Evolutionary conservation across 208 protist genomes (phyloP), one percentile per base, ranked within the genome.

Genomic region (Leishmania mexicana): DNA sequence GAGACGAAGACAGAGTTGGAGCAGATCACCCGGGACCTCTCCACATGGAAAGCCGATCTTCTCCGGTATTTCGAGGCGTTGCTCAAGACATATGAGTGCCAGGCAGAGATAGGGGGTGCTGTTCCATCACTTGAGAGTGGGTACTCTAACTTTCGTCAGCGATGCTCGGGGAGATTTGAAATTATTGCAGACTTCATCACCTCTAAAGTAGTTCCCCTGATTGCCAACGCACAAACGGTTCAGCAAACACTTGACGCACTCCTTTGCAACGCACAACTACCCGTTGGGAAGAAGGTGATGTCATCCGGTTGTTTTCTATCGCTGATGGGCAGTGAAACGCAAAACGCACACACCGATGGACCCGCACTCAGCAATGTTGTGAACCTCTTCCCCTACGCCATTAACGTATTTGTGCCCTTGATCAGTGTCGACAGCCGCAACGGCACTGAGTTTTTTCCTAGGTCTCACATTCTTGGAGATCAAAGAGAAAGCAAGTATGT

Each of bases 381-480:
- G 0, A 84, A 94, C 76, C 68, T 94, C 24, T 92, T 87, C 70
- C 92, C 90, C 0, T 93, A 94, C 78, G 89, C 90, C 19, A 65
- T 96, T 47, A 94, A 96, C 84, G 87, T 94, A 31, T 94, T 96
- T 76, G 84, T 94, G 49, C 92, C 90, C n/a, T 83, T 94, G 64
- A 90, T 92, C 74, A 62, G 75, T 35, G 72, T 94, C 1, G 85
- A 93, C 64, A 84, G 81, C 57, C 85, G 60, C 58, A 93, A 94
- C 79, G 92, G 92, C 28, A 94, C 89, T 17, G 87, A 94, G 75
- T 89, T 96, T 67, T 81, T 90, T 73, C 85, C 89, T 19, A 84
- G 82, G 45, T 84, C 86, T 38, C 89, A 96, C 31, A 17, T 79
- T 45, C 62, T 82, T 75, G 68, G 81, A 2, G 10, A 68, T 28